Evolutionary conservation across 345 rosid species (phyloP).

Genomic region (Dipteronia sinensis): DNA sequence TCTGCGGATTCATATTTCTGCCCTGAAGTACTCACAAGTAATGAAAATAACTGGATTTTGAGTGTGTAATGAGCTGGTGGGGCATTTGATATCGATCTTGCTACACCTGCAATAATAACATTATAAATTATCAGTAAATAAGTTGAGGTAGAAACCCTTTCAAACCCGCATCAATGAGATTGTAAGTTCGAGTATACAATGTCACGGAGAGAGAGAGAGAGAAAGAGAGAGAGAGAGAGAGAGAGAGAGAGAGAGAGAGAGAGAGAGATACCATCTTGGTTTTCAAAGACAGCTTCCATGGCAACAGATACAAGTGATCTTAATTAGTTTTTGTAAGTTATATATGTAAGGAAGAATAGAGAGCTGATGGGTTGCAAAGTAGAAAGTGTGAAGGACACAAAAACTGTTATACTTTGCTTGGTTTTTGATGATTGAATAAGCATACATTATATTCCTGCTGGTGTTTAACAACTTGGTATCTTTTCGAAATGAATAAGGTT

Average conservation of each 20-base stretch:
- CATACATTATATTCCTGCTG: conserved; percentile 25
- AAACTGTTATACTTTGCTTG: conserved; percentile 21
- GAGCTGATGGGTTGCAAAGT: conserved; percentile 17
- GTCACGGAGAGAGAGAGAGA: not conserved
- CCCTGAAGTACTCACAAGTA: conserved; percentile 38
- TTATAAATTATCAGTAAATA: not conserved
- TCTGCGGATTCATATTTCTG: conserved; percentile 61
- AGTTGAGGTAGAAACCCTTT: too few relatives aligned
- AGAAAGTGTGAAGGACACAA: not conserved
- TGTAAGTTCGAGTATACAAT: not conserved
- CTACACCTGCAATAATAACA: conserved; percentile 31
- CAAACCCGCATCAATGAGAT: not conserved
- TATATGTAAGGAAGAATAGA: not conserved
- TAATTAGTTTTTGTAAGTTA: too few relatives aligned
- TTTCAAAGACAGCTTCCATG: conserved; percentile 17
- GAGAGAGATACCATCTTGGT: conserved; percentile 17
- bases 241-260: conserved; percentile 1
- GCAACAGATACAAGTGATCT: too few relatives aligned
- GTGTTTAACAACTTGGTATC: not conserved
- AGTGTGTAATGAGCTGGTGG: conserved; percentile 55
- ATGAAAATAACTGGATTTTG: conserved; percentile 52
- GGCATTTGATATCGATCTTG: conserved; percentile 43
- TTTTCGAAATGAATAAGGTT: not conserved
- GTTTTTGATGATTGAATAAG: conserved; percentile 8
- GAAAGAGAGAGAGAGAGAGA: not conserved